These are phyloP conservation scores for Paracoccidioides lutzii DNA, from an alignment of 2,329 filamentous ascomycete species.

Conservation along the genomic window DNA sequence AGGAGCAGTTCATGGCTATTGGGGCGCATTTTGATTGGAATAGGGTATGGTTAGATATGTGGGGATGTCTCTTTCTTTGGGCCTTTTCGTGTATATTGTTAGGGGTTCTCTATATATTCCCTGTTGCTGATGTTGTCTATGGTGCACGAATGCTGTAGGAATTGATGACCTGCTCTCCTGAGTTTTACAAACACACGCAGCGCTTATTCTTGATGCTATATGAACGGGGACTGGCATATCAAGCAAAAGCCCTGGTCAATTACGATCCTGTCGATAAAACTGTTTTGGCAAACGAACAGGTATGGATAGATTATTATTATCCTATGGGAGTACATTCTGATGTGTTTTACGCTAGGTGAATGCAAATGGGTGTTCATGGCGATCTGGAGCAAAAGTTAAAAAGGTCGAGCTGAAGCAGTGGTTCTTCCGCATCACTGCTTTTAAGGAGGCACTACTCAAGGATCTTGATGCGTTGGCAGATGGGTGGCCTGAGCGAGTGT, in stretches of 20 bases:
- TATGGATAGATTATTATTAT: conserved; percentile 9
- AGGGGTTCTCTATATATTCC: conserved; percentile 8
- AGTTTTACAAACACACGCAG: conserved; percentile 84
- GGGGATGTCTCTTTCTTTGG: no score
- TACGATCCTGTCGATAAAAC: conserved; percentile 84
- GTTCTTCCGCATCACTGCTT: conserved; percentile 76
- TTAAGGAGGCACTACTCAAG: conserved; percentile 57
- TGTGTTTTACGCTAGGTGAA: conserved; percentile 44
- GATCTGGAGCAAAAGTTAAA: conserved; percentile 73
- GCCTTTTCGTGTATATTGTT: not conserved
- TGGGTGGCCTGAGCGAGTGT: conserved; percentile 69
- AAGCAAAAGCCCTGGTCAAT: conserved; percentile 72
- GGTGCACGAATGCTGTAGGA: conserved; percentile 43
- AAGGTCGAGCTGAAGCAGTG: conserved; percentile 71
- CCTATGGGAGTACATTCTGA: not conserved
- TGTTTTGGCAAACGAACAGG: conserved; percentile 79
- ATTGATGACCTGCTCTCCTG: conserved; percentile 68
- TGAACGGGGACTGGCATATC: conserved; percentile 64
- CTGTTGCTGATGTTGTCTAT: conserved; percentile 15
- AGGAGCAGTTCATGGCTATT: conserved; percentile 63
- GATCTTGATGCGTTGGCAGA: conserved; percentile 56
- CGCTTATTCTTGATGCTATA: conserved; percentile 68
- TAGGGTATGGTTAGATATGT: conserved; percentile 41
- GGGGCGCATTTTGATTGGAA: conserved; percentile 77
- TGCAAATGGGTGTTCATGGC: conserved; percentile 70